These are phyloP conservation scores for Kurtzmaniella quercitrusa DNA, from an alignment of 1,139 yeast genomes.

Conservation along the genomic window DNA sequence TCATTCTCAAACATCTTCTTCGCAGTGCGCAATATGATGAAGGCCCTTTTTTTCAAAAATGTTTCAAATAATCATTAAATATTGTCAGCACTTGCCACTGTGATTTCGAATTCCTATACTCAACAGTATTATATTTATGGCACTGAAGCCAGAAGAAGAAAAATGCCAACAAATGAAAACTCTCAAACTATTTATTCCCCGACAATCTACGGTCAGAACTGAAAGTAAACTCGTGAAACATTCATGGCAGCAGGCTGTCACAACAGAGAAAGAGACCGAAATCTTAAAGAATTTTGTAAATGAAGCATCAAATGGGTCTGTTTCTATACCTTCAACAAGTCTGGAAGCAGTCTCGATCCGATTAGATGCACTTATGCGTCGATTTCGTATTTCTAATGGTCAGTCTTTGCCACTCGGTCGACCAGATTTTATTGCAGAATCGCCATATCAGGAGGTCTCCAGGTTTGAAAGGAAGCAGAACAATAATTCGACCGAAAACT, in stretches of 20 bases:
- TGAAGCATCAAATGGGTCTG: background rate
- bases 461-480: background rate
- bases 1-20: no score
- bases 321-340: background rate
- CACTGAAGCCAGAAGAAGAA: background rate
- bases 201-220: background rate
- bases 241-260: background rate
- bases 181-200: background rate
- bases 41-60: background rate
- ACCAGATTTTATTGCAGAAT: background rate
- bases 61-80: background rate
- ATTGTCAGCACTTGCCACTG: background rate
- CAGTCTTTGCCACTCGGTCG: background rate
- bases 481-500: no score
- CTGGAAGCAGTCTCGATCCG: background rate
- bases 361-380: background rate
- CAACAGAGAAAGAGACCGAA: background rate
- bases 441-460: background rate
- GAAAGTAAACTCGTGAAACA: background rate
- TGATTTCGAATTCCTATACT: background rate
- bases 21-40: background rate
- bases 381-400: background rate
- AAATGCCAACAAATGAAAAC: background rate
- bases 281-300: background rate
- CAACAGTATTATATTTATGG: background rate